Evolutionary conservation across 2,329 filamentous ascomycete species (phyloP).

Genomic region (Acrocalymma vagum): DNA sequence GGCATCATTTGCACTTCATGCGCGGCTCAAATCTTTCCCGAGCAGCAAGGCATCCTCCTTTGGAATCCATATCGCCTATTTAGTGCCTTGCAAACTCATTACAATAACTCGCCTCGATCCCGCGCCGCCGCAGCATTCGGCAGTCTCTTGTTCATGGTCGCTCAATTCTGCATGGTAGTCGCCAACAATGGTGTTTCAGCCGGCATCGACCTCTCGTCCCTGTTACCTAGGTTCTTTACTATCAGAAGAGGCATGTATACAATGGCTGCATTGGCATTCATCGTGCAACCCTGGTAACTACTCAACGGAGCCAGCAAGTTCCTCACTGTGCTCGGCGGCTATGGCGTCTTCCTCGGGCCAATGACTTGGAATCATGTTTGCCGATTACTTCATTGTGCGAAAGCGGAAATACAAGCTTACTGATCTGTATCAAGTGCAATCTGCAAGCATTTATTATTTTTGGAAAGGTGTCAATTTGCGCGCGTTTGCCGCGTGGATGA

Average conservation of each 20-base stretch:
- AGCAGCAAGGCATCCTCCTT: constrained; percentile 20
- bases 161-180: constrained; percentile 55
- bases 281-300: constrained; percentile 62
- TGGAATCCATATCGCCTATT: constrained; percentile 40
- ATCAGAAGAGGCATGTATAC: constrained; percentile 64
- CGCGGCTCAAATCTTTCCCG: constrained; percentile 28
- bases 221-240: constrained; percentile 64
- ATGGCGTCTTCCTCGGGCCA: constrained; percentile 58
- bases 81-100: constrained; percentile 24
- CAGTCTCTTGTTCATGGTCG: constrained; percentile 54
- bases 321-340: constrained; percentile 56
- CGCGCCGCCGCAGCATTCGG: constrained; percentile 59
- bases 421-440: constrained; percentile 51
- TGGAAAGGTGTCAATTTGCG: constrained; percentile 55
- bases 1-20: constrained; percentile 42
- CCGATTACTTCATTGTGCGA: constrained; percentile 57
- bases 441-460: constrained; percentile 54
- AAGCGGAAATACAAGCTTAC: constrained; percentile 50
- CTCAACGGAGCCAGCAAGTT: constrained; percentile 57
- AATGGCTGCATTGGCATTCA: constrained; percentile 54
- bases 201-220: constrained; percentile 64
- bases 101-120: constrained; percentile 36
- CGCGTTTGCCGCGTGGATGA: constrained; percentile 51
- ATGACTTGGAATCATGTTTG: constrained; percentile 56
- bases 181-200: constrained; percentile 60